Conservation (phyloP, 179 eudicot species). For the Silene coronaria region DNA sequence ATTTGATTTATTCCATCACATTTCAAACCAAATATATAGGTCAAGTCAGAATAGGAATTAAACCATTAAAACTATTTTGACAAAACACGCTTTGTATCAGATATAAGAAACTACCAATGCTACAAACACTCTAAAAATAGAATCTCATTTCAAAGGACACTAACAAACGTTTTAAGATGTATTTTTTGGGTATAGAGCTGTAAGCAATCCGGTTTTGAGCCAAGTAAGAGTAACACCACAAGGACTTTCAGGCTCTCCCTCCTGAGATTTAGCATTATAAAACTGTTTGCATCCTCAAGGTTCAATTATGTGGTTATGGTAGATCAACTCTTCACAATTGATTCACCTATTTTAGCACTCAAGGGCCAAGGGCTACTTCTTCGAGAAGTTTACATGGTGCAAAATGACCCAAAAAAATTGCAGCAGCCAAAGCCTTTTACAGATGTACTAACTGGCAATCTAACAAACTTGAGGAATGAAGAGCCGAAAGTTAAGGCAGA, state of each 20-base stretch:
- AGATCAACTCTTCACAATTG: background rate
- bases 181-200: background rate
- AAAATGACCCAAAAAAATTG: background rate
- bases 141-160: background rate
- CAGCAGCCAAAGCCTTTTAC: slow-evolving; percentile 6
- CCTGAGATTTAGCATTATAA: background rate
- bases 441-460: background rate
- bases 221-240: background rate
- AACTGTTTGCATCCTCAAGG: background rate
- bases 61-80: background rate
- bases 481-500: background rate
- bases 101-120: background rate
- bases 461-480: background rate
- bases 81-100: background rate
- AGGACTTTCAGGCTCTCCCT: background rate
- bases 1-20: background rate
- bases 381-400: background rate
- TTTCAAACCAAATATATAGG: background rate
- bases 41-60: background rate
- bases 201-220: background rate
- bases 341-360: background rate
- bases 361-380: background rate
- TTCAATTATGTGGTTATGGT: background rate
- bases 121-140: background rate
- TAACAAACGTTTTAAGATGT: background rate